Evolutionary conservation across 2,329 filamentous ascomycete species (phyloP).

Genomic region (Sporothrix euskadiensis): DNA sequence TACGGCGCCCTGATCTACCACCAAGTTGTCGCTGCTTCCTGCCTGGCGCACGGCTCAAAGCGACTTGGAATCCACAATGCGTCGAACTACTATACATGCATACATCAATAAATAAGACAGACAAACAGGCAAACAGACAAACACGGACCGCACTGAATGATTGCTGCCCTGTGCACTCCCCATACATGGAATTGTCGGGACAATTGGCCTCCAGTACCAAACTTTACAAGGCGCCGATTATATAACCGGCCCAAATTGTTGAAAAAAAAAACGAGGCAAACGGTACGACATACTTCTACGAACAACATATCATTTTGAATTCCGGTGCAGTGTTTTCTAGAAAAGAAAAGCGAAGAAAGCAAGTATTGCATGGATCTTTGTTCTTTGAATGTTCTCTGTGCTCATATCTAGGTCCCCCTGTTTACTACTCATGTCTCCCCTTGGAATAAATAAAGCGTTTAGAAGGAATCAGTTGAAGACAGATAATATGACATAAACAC

Average conservation of each 20-base stretch:
- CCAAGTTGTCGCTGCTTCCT: not conserved
- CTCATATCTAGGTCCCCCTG: not conserved
- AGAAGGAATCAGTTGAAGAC: not conserved
- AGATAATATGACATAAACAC: not conserved
- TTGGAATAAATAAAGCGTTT: not conserved
- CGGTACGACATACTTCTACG: too few species aligned
- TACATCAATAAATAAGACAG: not conserved
- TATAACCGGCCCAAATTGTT: not conserved
- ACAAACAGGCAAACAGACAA: not conserved
- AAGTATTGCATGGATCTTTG: not conserved
- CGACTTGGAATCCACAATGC: not conserved
- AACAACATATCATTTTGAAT: too few species aligned
- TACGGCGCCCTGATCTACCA: not conserved
- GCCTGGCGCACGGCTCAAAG: slow-evolving; percentile 2
- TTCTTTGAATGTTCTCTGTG: not conserved
- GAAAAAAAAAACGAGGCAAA: not conserved
- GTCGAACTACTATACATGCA: not conserved
- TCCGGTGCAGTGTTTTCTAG: not conserved
- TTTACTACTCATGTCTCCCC: not conserved
- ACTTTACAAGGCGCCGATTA: not conserved
- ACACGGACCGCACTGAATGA: not conserved
- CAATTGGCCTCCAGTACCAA: not conserved
- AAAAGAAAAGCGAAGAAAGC: not conserved
- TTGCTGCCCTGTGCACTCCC: not conserved
- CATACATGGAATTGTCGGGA: not conserved